These are phyloP conservation scores for Populus deltoides DNA, from an alignment of 345 rosid species.

Conservation along the genomic window DNA sequence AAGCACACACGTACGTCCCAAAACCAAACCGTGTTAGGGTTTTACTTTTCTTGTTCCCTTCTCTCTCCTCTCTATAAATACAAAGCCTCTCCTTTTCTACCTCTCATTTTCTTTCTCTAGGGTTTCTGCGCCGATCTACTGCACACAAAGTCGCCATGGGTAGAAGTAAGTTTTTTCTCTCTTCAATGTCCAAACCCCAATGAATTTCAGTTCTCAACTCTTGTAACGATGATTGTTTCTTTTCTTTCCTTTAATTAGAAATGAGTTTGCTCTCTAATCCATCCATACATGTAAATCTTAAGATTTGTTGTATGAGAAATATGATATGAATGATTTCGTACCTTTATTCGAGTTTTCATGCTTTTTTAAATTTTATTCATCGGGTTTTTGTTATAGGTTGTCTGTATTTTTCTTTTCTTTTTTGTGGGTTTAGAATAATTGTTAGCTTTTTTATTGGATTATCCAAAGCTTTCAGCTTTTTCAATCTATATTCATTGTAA, in stretches of 20 bases:
- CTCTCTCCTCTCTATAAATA: not conserved
- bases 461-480: not conserved
- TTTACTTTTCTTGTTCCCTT: not conserved
- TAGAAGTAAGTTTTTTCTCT: conserved; percentile 35
- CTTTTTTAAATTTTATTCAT: too few species aligned
- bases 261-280: not conserved
- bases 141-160: conserved; percentile 42
- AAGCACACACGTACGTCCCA: conserved; percentile 11
- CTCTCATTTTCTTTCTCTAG: not conserved
- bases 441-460: not conserved
- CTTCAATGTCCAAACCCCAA: too few species aligned
- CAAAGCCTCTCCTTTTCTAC: not conserved
- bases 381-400: too few species aligned
- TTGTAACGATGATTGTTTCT: too few species aligned
- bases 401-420: too few species aligned
- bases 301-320: too few species aligned
- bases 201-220: too few species aligned
- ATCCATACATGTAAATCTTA: not conserved
- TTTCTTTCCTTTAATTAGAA: not conserved
- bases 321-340: too few species aligned
- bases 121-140: not conserved
- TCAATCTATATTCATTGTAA: not conserved
- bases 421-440: not conserved
- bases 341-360: too few species aligned
- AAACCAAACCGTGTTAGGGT: conserved; percentile 11